Evolutionary conservation across 2,329 filamentous ascomycete species (phyloP), one percentile per base, ranked within the genome.

Genomic region (Trichophyton equinum): DNA sequence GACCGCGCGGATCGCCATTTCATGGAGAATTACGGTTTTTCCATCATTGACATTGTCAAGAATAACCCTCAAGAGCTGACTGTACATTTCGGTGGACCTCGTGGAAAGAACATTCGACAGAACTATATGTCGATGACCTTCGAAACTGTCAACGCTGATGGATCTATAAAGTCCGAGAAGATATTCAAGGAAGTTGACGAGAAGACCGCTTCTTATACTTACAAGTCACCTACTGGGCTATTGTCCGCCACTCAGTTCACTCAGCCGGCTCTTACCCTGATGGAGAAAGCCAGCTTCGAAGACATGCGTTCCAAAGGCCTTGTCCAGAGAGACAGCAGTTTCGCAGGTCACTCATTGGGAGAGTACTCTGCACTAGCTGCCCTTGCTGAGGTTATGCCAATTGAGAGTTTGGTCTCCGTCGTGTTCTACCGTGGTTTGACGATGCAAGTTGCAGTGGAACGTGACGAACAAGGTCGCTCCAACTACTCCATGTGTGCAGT

Each of bases 111-210:
- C 58, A 99, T 99, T 68, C 90, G 94, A 65, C 88, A 96, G 72
- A 99, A 99, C 77, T 99, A 99, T 81, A 97, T 97, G 88, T 86
- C 92, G 63, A 99, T 99, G 94, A 97, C 92, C 56, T 99, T 97
- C 76, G 94, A 99, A 79, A 95, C 92, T n/a, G 91, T 99, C 59
- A 88, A 87, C 62, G 79, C 89, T 1, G 94, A 99, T 73, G 94
- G 94, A 27, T 84, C 84, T 40, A 91, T 96, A 79, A 97, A 96
- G 77, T 96, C 94, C 0, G 94, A 99, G 81, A 95, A 92, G 78
- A 99, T 99, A 72, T 99, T 99, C 83, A 97, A 99, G 80, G 91
- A 95, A 70, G 91, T 99, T 69, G 84, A 87, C 69, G 94, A 97
- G 77, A 86, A 82, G 72, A 97, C 92, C 1, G 89, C 88, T 4